Percentiles rank a stretch among this genome's conserved stretches.
Conservation (phyloP, 225 moss, liverwort and hornwort genomes). For the Marchantia paleacea region DNA sequence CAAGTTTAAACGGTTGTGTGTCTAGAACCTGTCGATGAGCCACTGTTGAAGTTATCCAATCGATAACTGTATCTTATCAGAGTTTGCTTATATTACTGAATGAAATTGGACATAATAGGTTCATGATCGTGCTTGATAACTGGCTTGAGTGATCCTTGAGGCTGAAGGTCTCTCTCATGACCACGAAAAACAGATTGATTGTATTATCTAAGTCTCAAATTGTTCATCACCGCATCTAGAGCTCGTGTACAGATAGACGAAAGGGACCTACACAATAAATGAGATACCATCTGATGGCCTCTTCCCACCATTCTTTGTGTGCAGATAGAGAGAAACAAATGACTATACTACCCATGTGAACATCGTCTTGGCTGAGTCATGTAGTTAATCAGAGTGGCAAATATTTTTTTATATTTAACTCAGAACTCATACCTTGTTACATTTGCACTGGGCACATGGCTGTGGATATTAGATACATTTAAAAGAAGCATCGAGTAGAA, state of each 20-base stretch:
- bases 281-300: not conserved
- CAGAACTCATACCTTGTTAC: not conserved
- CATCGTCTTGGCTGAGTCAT: not conserved
- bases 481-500: not conserved
- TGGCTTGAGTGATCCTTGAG: not conserved
- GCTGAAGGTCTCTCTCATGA: not conserved
- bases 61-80: too few relatives aligned
- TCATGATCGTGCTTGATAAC: not conserved
- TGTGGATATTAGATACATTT: not conserved
- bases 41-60: not conserved
- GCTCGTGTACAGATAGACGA: not conserved
- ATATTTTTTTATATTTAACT: not conserved
- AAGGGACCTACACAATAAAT: not conserved
- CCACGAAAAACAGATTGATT: not conserved
- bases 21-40: not conserved
- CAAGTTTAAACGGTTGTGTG: not conserved
- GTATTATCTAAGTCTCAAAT: not conserved
- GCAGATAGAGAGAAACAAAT: not conserved
- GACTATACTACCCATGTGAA: not conserved
- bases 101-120: not conserved
- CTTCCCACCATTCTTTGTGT: not conserved
- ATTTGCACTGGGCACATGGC: not conserved
- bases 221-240: conserved; percentile 1
- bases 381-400: not conserved
- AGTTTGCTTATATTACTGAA: not conserved